These are phyloP conservation scores for Alectoria sarmentosa DNA, from an alignment of 495 filamentous ascomycete genomes.

Conservation along the genomic window DNA sequence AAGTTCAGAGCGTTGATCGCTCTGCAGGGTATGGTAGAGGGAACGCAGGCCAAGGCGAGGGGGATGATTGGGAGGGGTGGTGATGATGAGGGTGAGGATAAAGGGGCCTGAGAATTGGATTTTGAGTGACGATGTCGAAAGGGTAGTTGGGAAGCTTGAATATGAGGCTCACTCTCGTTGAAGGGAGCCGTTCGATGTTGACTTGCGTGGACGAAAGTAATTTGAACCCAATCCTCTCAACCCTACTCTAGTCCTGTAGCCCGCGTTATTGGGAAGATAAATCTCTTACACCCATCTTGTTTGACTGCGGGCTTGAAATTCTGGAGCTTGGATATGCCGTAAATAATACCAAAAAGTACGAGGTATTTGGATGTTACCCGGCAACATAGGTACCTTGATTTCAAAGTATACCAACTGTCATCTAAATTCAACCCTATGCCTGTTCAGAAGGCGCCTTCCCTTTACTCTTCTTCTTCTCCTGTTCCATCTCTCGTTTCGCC, in stretches of 20 bases:
- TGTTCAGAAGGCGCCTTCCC: slow-evolving; percentile 2
- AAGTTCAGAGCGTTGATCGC: neutral
- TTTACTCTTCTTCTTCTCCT: slow-evolving; percentile 13
- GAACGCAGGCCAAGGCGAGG: neutral
- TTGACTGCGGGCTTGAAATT: neutral
- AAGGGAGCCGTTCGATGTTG: neutral
- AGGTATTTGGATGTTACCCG: neutral
- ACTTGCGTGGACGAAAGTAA: neutral
- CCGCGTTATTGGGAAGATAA: no score
- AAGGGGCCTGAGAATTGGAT: neutral
- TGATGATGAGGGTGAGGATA: neutral
- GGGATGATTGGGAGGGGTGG: neutral
- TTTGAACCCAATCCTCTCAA: neutral
- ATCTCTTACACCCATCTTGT: neutral
- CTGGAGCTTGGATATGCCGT: neutral
- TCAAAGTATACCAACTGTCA: neutral
- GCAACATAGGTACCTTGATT: neutral
- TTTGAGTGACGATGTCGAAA: neutral
- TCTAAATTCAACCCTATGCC: neutral
- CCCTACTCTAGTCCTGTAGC: neutral
- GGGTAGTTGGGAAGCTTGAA: neutral
- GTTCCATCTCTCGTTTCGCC: slow-evolving; percentile 12
- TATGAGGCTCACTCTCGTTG: neutral
- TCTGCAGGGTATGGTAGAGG: neutral
- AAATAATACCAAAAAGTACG: neutral